Evolutionary conservation across 1,139 yeast species (phyloP), one percentile per base, ranked within the genome.

Genomic region (Sugiyamaella grinbergsii): DNA sequence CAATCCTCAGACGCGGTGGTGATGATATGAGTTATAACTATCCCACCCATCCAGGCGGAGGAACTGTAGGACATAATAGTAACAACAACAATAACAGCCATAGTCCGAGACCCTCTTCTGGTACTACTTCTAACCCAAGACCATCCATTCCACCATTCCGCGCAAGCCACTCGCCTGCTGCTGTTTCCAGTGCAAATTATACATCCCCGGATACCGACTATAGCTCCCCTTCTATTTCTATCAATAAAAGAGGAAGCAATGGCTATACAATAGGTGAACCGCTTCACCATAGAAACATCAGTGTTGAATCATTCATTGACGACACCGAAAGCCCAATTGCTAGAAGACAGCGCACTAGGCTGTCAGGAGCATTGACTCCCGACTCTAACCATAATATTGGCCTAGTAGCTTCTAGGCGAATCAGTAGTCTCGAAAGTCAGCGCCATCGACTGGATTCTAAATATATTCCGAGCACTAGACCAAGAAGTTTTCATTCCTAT

Each of bases 301-400:
- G 45, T 10, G 36, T 18, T n/a, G 47, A 43, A n/a, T 28, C 41
- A 1, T 28, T 43, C 16, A 18, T 20, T 5, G 53, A 53, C 16
- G 43, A 47, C 29, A 31, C 34, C 2, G 55, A 50, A 18, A 53
- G 55, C 24, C 55, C 55, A 7, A 50, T 50, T 19, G 38, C 51
- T 10, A 37, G 55, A n/a, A 40, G 55, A 23, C 53, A 53, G 32
- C 50, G 50, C 8, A 50, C 40, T n/a, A 42, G 45, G 29, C 44
- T 15, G n/a, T 19, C 19, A 26, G 40, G 34, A 15, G 18, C 50
- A 19, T 20, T 50, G 20, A 50, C 53, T 3, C 53, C 53, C 8
- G 52, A 49, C 18, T 29, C 52, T 16, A 34, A 13, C 32, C 32
- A 38, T 10, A 45, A 28, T 22, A 41, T 50, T 6, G 50, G 49